Percentiles rank a stretch among this genome's conserved stretches.
Evolutionary conservation across 257 asterid species (phyloP).

Genomic region (Primulina tabacum): DNA sequence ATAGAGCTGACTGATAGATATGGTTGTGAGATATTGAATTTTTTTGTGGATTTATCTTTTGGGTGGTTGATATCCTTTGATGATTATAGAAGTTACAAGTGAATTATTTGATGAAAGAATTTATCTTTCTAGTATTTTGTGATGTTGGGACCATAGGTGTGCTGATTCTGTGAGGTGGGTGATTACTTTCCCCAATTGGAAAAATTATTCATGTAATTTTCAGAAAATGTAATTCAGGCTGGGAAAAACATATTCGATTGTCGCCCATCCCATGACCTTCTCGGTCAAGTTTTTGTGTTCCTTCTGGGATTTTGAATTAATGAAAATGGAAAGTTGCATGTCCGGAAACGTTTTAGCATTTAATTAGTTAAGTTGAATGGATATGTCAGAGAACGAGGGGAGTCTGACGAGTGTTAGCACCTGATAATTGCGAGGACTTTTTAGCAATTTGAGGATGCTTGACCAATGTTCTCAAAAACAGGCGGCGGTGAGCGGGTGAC

Average conservation of each 20-base stretch:
- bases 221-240: not conserved
- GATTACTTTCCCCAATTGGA: not conserved
- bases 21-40: conserved; percentile 6
- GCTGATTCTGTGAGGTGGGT: not conserved
- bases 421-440: not conserved
- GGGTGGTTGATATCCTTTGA: not conserved
- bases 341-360: not conserved
- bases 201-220: too few relatives aligned
- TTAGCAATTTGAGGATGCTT: not conserved
- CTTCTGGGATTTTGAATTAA: not conserved
- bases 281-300: not conserved
- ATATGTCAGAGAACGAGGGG: not conserved
- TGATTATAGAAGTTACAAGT: not conserved
- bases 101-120: conserved; percentile 8
- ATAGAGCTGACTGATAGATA: not conserved
- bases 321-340: not conserved
- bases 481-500: too few relatives aligned
- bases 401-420: not conserved
- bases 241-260: not conserved
- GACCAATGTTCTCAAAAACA: too few relatives aligned
- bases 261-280: not conserved
- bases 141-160: not conserved
- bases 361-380: not conserved
- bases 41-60: not conserved
- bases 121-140: not conserved